These are phyloP conservation scores for Hysterium pulicare DNA, from an alignment of 2,329 filamentous ascomycete genomes.

Conservation along the genomic window DNA sequence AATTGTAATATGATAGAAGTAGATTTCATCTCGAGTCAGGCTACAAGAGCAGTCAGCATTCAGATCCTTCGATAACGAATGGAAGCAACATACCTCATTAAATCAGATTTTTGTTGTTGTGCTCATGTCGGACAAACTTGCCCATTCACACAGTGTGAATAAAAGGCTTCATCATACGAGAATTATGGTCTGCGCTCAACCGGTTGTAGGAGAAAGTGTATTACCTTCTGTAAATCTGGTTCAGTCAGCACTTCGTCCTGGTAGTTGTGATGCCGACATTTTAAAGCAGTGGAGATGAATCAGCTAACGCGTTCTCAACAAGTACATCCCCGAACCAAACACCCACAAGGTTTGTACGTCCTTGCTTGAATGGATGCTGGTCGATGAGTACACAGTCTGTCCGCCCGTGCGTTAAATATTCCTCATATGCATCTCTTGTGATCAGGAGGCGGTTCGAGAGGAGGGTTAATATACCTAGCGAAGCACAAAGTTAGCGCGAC, in stretches of 20 bases:
- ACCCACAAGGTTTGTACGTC: constrained; percentile 64
- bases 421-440: constrained; percentile 50
- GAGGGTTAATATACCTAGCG: constrained; percentile 31
- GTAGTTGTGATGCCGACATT: too few relatives aligned
- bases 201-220: too few relatives aligned
- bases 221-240: too few relatives aligned
- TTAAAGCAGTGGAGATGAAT: constrained; percentile 25
- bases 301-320: constrained; percentile 70
- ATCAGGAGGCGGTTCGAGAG: constrained; percentile 11
- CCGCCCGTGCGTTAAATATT: constrained; percentile 67
- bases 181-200: constrained; percentile 44
- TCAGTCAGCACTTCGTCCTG: too few relatives aligned
- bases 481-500: too few relatives aligned
- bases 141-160: constrained; percentile 69
- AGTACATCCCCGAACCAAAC: constrained; percentile 52
- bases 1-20: too few relatives aligned
- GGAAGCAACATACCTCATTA: constrained; percentile 55
- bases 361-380: constrained; percentile 52
- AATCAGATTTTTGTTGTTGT: constrained; percentile 66
- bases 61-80: not conserved
- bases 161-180: constrained; percentile 61
- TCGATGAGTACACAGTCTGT: constrained; percentile 57
- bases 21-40: constrained; percentile 40
- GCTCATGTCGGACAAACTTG: constrained; percentile 53
- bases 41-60: constrained; percentile 24